A percentile compares a stretch with the other conserved stretches of the same genome.
These are phyloP conservation scores for Paradendryphiella salina DNA, from an alignment of 2,329 filamentous ascomycete genomes.

Conservation along the genomic window DNA sequence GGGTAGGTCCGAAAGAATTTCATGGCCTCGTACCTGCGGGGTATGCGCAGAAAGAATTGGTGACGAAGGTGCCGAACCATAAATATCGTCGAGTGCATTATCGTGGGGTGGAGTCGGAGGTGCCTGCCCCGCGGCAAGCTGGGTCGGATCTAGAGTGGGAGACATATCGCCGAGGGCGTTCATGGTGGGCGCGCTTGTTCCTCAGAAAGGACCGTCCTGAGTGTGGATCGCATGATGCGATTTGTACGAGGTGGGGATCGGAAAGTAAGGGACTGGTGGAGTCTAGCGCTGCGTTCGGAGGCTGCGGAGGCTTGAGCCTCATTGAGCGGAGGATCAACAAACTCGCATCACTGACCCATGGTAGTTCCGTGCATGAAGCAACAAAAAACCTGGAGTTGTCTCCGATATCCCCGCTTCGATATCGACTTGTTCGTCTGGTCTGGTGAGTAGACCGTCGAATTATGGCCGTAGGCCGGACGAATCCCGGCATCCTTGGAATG, in stretches of 20 bases:
- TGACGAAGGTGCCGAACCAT: slow-evolving; percentile 50
- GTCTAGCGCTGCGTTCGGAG: slow-evolving; percentile 22
- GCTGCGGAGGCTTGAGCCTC: slow-evolving; percentile 24
- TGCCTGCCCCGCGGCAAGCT: slow-evolving; percentile 35
- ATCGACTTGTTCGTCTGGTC: no score
- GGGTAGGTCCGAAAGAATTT: slow-evolving; percentile 69
- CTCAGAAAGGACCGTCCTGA: background rate
- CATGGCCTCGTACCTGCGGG: slow-evolving; percentile 22
- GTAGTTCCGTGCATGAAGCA: no score
- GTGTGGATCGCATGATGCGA: slow-evolving; percentile 10
- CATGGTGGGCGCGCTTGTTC: slow-evolving; percentile 11
- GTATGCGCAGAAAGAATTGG: slow-evolving; percentile 28
- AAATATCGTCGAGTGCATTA: slow-evolving; percentile 52
- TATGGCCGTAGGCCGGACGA: no score
- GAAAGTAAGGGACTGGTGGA: slow-evolving; percentile 13
- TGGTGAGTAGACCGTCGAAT: no score
- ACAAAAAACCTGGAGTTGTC: no score
- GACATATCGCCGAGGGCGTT: slow-evolving; percentile 28
- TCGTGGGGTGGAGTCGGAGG: slow-evolving; percentile 42
- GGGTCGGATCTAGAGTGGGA: slow-evolving; percentile 31
- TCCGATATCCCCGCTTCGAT: no score
- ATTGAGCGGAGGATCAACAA: slow-evolving; percentile 7
- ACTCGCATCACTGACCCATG: no score
- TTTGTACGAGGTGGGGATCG: slow-evolving; percentile 15
- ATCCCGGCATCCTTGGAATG: no score